These are phyloP conservation scores for Mallotus repandus DNA, from an alignment of 441 rosid genomes.

Conservation along the genomic window DNA sequence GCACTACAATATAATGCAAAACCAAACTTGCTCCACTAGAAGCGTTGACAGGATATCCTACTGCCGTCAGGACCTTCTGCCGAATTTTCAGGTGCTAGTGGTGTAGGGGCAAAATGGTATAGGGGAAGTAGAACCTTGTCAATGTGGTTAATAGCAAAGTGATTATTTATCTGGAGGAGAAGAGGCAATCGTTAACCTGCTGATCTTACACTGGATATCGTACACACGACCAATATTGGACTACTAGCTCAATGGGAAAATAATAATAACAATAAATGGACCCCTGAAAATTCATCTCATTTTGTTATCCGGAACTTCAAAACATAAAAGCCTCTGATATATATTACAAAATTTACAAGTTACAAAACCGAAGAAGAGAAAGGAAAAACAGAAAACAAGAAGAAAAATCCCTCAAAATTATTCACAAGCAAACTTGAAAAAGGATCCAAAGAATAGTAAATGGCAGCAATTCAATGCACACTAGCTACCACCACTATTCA, in stretches of 20 bases:
- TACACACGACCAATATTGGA: too few relatives aligned
- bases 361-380: neutral
- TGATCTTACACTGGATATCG: too few relatives aligned
- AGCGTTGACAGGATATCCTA: neutral
- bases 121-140: constrained; percentile 2
- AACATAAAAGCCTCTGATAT: neutral
- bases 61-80: neutral
- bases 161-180: neutral
- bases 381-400: neutral
- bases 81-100: neutral
- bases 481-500: constrained; percentile 2
- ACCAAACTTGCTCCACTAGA: neutral
- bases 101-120: neutral
- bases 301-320: too few relatives aligned
- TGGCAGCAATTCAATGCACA: too few relatives aligned
- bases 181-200: too few relatives aligned
- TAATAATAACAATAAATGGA: too few relatives aligned
- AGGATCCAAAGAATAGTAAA: too few relatives aligned
- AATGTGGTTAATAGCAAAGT: constrained; percentile 1
- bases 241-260: too few relatives aligned
- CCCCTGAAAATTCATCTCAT: too few relatives aligned
- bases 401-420: constrained; percentile 6
- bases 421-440: neutral
- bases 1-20: neutral
- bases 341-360: neutral